phyloP scores from a whole-genome alignment of 768 basidiomycete genomes.

The Auricularia auricula-judae region DNA sequence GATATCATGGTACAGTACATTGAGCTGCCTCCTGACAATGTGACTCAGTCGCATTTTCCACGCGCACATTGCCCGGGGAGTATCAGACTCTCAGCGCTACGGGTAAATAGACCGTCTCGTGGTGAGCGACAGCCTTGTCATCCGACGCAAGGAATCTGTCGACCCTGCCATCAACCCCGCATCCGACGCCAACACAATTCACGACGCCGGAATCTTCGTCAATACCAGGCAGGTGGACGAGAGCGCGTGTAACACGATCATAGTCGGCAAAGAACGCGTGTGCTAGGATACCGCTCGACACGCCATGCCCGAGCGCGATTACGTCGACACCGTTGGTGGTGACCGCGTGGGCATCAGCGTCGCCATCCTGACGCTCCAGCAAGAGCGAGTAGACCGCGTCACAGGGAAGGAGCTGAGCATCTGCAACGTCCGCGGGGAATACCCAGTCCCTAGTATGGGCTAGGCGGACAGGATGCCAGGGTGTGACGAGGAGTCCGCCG shows the following conservation, averaged over 20 bases:
- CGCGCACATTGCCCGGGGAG: too few species aligned
- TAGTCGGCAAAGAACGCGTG: constrained; percentile 10
- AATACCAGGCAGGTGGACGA: constrained; percentile 1
- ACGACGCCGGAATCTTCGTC: constrained; percentile 2
- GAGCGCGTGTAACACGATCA: constrained; percentile 2
- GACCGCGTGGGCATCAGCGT: constrained; percentile 7
- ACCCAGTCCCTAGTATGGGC: constrained; percentile 4
- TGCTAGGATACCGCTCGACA: constrained; percentile 5
- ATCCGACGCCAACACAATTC: constrained; percentile 3
- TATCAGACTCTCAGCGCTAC: too few species aligned
- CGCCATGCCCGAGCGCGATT: neutral
- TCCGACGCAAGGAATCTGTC: neutral
- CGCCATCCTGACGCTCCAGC: constrained; percentile 3
- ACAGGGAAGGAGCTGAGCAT: neutral
- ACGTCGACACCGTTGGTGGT: constrained; percentile 7
- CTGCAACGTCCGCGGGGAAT: constrained; percentile 9
- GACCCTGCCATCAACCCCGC: neutral
- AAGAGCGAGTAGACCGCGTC: constrained; percentile 11
- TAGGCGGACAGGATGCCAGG: constrained; percentile 11
- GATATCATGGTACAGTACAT: too few species aligned
- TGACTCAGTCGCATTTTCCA: too few species aligned
- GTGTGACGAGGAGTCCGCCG: constrained; percentile 7
- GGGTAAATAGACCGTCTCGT: too few species aligned
- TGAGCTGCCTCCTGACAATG: too few species aligned
- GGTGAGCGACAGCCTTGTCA: too few species aligned